These are phyloP conservation scores for Nematocida minor DNA, from an alignment of 371 early-diverging fungal genomes.

Conservation along the genomic window DNA sequence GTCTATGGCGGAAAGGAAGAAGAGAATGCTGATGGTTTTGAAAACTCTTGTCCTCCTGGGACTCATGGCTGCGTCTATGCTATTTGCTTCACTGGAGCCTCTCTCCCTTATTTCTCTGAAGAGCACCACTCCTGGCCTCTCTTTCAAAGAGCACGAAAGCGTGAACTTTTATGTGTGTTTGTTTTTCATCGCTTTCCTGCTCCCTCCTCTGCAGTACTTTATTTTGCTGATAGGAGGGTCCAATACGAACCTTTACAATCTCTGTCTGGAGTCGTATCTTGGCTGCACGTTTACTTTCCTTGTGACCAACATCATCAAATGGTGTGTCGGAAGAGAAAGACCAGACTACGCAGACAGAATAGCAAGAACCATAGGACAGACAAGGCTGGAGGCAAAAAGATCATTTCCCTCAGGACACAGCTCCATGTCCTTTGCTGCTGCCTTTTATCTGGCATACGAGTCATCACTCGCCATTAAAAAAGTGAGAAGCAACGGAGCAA, in stretches of 20 bases:
- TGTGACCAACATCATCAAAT: conserved; percentile 3
- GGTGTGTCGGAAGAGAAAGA: conserved; percentile 18
- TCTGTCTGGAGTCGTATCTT: neutral
- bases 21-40: neutral
- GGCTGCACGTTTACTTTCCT: neutral
- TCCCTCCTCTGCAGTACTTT: neutral
- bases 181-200: neutral
- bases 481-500: neutral
- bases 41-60: neutral
- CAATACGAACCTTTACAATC: neutral
- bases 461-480: neutral
- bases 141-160: neutral
- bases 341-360: conserved; percentile 30
- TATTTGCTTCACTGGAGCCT: neutral
- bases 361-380: neutral
- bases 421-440: neutral
- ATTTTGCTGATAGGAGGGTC: neutral
- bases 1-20: neutral
- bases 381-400: conserved; percentile 14
- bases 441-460: conserved; percentile 4
- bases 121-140: neutral
- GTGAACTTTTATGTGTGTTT: neutral
- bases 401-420: conserved; percentile 49
- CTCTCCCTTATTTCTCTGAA: neutral
- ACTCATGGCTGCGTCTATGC: neutral